Base-by-base conservation (phyloP, 163 green algal species). In the Chlamydomonas reinhardtii region DNA sequence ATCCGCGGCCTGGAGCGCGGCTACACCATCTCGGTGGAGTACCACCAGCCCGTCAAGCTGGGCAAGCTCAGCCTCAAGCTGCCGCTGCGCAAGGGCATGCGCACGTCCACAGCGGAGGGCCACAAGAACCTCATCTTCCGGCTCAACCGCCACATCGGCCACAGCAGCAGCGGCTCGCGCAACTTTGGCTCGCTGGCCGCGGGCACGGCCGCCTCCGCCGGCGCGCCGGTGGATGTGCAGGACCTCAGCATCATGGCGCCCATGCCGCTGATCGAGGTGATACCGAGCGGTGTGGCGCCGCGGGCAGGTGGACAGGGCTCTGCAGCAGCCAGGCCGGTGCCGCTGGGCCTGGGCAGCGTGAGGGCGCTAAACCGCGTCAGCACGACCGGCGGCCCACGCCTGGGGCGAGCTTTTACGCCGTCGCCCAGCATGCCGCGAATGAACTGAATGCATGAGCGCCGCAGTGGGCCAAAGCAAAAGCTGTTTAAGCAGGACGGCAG, bases 101-200 rank as follows among this genome's bases (percentile, higher is more conserved):
- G 89, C 25, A 82, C 79, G 24, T 34, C 43, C 29, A 89, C 80
- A 6, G 76, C 85, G 1, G 89, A 93, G 83, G 76, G 82, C 0
- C 89, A 93, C 78, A 78, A 78, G 27, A 73, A 81, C 39, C 79
- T 93, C n/a, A 91, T 90, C 74, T 87, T 84, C 74, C 83, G 89
- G 12, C 83, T 93, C 37, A 93, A 93, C 79, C 59, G 72, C 54
- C 89, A 93, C 78, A 89, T 93, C 20, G 88, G 83, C 6, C 79
- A 71, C 66, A 70, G 62, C 62, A 32, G 32, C 19, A 8, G 48
- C 12, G 39, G 29, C 48, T 17, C 29, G 27, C 6, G 29, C 9
- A 31, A 32, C 25, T 56, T 59, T 8, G 48, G 48, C 48, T 37
- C 15, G 29, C 12, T 64, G n/a, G 31, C 56, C 48, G 77, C 66